Conservation (phyloP, 108 stramenopile genomes). For the Cyclotella atomus region DNA sequence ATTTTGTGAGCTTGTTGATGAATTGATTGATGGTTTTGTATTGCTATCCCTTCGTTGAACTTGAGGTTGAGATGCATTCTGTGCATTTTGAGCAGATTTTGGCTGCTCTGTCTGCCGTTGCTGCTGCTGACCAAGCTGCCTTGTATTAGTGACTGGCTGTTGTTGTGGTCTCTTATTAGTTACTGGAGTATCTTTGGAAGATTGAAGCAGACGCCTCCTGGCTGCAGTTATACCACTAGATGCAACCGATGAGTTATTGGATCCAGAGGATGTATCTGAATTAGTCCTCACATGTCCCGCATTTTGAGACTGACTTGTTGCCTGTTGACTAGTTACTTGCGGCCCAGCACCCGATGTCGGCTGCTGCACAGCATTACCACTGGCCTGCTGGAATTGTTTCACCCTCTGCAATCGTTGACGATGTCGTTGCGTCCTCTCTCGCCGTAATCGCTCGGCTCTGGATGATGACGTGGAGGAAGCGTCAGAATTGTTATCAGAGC, state of each 20-base stretch:
- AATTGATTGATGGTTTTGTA: background rate
- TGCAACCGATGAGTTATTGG: background rate
- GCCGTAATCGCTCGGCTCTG: conserved; percentile 35
- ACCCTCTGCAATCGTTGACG: conserved; percentile 42
- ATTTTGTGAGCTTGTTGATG: background rate
- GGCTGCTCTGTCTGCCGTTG: background rate
- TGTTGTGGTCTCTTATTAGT: background rate
- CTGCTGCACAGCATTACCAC: conserved; percentile 10
- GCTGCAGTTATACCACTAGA: conserved; percentile 17
- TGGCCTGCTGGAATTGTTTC: conserved; percentile 42
- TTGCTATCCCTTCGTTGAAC: too few species aligned
- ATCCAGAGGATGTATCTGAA: conserved; percentile 7
- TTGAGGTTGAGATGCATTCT: too few species aligned
- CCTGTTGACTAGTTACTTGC: background rate
- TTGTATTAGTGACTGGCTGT: background rate
- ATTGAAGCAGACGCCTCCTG: conserved; percentile 6
- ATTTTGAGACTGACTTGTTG: background rate
- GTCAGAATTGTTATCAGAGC: conserved; percentile 9
- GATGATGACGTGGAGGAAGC: conserved; percentile 24
- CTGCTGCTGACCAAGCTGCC: conserved; percentile 16
- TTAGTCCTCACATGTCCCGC: background rate
- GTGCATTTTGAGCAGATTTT: background rate
- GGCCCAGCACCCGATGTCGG: background rate
- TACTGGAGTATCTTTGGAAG: background rate
- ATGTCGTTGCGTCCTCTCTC: conserved; percentile 42